These are phyloP conservation scores for Aureobasidium sp. DNA, from an alignment of 2,329 filamentous ascomycete species.

Conservation along the genomic window DNA sequence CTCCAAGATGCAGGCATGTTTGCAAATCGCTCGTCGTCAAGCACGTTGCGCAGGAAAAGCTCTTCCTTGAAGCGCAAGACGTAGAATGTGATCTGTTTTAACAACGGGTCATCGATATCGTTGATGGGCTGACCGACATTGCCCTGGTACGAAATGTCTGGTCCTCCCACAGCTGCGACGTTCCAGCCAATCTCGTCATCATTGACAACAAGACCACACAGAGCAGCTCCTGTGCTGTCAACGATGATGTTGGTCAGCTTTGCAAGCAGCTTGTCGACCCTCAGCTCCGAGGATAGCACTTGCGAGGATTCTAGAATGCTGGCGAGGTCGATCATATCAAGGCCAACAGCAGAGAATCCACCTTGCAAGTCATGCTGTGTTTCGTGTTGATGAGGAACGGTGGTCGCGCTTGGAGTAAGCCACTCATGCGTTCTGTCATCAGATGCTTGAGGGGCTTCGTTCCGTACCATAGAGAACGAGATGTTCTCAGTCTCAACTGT, in stretches of 20 bases:
- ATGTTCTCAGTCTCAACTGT: conserved; percentile 47
- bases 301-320: conserved; percentile 73
- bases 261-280: conserved; percentile 67
- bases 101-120: conserved; percentile 59
- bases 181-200: conserved; percentile 61
- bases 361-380: conserved; percentile 36
- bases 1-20: conserved; percentile 67
- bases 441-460: conserved; percentile 34
- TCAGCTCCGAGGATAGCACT: conserved; percentile 69
- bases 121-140: conserved; percentile 56
- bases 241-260: conserved; percentile 78
- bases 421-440: conserved; percentile 44
- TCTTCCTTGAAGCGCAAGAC: conserved; percentile 69
- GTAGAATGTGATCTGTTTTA: conserved; percentile 69
- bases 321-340: conserved; percentile 77
- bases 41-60: conserved; percentile 66
- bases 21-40: conserved; percentile 70
- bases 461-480: conserved; percentile 38
- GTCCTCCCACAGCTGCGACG: conserved; percentile 66
- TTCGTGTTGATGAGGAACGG: conserved; percentile 31
- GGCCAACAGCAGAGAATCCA: conserved; percentile 57
- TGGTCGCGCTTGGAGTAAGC: conserved; percentile 35
- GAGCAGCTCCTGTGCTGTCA: conserved; percentile 67
- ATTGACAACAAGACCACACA: conserved; percentile 67
- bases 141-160: conserved; percentile 39